Conservation (phyloP, 768 basidiomycete species). For the Amanita muscaria region DNA sequence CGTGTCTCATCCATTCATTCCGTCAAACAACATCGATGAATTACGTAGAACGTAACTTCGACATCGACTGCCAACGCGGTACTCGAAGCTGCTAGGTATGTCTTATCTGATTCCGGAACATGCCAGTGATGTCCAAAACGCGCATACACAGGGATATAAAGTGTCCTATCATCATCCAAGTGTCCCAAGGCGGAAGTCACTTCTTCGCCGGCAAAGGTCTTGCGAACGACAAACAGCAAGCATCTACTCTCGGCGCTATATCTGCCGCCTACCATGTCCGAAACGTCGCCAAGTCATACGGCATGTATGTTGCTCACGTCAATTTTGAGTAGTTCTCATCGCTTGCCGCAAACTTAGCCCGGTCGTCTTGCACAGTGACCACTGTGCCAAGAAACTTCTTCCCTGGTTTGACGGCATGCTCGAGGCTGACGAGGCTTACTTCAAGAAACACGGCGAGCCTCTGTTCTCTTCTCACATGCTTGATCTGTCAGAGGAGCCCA, state of each 20-base stretch:
- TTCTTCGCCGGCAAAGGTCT: constrained; percentile 97
- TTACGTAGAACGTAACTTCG: constrained; percentile 82
- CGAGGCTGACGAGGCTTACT: constrained; percentile 89
- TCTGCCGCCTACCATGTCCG: constrained; percentile 91
- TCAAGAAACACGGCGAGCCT: constrained; percentile 76
- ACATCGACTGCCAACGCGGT: constrained; percentile 92
- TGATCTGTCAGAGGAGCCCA: constrained; percentile 88
- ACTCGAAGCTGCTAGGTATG: constrained; percentile 88
- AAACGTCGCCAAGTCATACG: constrained; percentile 80
- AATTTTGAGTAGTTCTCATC: too few species aligned
- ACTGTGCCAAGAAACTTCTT: constrained; percentile 96
- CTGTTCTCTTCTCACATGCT: constrained; percentile 99
- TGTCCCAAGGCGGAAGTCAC: constrained; percentile 94
- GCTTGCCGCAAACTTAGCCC: constrained; percentile 53
- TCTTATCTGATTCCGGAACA: not conserved
- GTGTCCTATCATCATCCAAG: constrained; percentile 94
- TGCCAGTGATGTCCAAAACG: not conserved
- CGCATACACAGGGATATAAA: constrained; percentile 70
- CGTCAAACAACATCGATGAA: not conserved
- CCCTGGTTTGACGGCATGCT: constrained; percentile 99
- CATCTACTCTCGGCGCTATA: constrained; percentile 85
- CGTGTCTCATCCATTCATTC: constrained; percentile 22
- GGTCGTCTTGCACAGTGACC: constrained; percentile 95
- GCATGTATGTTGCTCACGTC: constrained; percentile 60
- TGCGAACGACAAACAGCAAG: constrained; percentile 90